Base-by-base conservation (phyloP, 805 yeast species). In the Pichia manshurica region DNA sequence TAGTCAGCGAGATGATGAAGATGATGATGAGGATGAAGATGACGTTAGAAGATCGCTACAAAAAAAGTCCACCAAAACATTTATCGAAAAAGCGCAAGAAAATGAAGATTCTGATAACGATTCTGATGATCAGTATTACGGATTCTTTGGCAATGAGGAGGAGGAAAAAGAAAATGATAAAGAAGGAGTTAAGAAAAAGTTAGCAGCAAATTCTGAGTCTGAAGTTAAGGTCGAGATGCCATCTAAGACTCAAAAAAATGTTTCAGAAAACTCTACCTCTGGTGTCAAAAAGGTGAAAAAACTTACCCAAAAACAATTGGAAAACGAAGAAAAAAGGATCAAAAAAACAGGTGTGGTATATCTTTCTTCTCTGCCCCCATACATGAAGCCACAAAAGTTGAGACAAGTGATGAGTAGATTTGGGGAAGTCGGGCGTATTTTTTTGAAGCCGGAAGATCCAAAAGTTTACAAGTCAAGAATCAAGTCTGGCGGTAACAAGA, bases 351-450 rank as follows among this genome's bases (percentile, higher is more conserved):
- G 99, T 5, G 96, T 93, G 2, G 83, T 95, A n/a, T 93, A 93
- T 57, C 65, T 93, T 3, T 89, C 97, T 0, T 77, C 83, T 43
- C 78, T 93, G 9, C 99, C 99, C 0, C 99, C 99, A 22, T 93
- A 85, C 62, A 93, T 93, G 99, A 90, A 90, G 62, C 98, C 99
- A 1, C 79, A 84, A 2, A 93, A 89, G 62, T 71, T 93, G 67
- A 75, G 95, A 57, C 93, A 89, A 44, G 77, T 93, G 12, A 69
- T 93, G 31, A 65, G 81, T 4, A 72, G 87, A 52, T 93, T 91
- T 67, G 99, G 99, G 10, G 81, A 79, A 50, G 75, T 91, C n/a
- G 96, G 87, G 57, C 73, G 98, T 53, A 69, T 93, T 6, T 93
- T 84, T 62, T 67, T 93, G 53, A 84, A 88, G 55, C 96, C 95